A percentile compares a stretch with the other conserved stretches of the same genome.
Evolutionary conservation across 2,329 filamentous ascomycete genomes (phyloP).

Genomic region (Helicocarpus griseus): DNA sequence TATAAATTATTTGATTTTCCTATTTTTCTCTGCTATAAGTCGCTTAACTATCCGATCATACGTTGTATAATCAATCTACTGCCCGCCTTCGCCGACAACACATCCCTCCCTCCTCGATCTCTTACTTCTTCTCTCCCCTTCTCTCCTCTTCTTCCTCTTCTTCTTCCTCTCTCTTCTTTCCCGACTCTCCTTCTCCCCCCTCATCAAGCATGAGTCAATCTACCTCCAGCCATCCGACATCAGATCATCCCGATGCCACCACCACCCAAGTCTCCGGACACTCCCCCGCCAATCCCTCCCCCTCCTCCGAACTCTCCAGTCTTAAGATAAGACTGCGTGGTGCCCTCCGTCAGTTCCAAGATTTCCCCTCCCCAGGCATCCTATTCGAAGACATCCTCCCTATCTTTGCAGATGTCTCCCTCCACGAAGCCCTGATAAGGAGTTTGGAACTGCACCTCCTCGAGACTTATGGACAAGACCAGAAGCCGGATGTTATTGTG

Average conservation of each 20-base stretch:
- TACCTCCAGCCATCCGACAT: conserved; percentile 16
- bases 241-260: conserved; percentile 28
- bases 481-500: conserved; percentile 78
- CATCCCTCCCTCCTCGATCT: too few species aligned
- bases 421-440: conserved; percentile 68
- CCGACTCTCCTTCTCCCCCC: conserved; percentile 21
- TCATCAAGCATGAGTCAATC: conserved; percentile 30
- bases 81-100: background rate
- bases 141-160: conserved; percentile 11
- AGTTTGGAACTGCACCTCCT: conserved; percentile 77
- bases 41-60: background rate
- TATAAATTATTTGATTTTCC: background rate
- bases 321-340: conserved; percentile 59
- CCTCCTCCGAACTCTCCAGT: conserved; percentile 47
- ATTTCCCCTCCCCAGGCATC: conserved; percentile 88
- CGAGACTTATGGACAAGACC: conserved; percentile 47
- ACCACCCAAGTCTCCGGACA: conserved; percentile 33
- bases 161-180: conserved; percentile 13
- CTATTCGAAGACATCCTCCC: conserved; percentile 98
- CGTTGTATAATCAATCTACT: background rate
- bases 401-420: conserved; percentile 68
- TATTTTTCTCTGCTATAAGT: background rate
- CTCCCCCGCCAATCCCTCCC: conserved; percentile 37
- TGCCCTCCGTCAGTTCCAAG: conserved; percentile 73
- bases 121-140: conserved; percentile 13